phyloP scores from a whole-genome alignment of 1,284 basidiomycete species.

The Veloporphyrellus conicus region DNA sequence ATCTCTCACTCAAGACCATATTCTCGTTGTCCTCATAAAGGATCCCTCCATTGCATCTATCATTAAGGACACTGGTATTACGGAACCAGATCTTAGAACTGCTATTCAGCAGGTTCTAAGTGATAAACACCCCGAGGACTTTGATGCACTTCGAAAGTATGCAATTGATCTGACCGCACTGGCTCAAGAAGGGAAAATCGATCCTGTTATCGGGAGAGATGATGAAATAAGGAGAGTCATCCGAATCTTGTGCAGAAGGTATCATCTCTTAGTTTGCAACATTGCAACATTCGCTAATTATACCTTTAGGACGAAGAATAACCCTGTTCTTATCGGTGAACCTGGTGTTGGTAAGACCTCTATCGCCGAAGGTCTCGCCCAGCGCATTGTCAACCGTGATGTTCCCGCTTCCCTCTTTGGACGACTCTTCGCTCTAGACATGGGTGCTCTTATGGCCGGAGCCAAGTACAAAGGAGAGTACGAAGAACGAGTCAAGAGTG shows the following conservation, averaged over 20 bases:
- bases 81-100: constrained; percentile 70
- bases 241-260: constrained; percentile 75
- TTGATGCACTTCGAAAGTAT: constrained; percentile 80
- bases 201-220: constrained; percentile 88
- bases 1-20: constrained; percentile 89
- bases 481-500: constrained; percentile 93
- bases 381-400: constrained; percentile 92
- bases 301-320: constrained; percentile 75
- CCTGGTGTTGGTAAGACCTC: constrained; percentile 93
- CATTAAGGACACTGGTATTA: constrained; percentile 74
- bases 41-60: constrained; percentile 62
- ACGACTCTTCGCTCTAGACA: constrained; percentile 83
- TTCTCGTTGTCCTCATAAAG: constrained; percentile 64
- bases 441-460: constrained; percentile 95
- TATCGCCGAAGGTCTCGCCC: constrained; percentile 93
- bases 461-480: constrained; percentile 97
- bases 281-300: constrained; percentile 13
- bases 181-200: constrained; percentile 87
- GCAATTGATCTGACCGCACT: constrained; percentile 83
- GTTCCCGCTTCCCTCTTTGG: constrained; percentile 85
- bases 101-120: constrained; percentile 79
- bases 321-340: constrained; percentile 89
- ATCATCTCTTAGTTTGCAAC: constrained; percentile 5
- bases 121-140: constrained; percentile 81
- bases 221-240: constrained; percentile 76